Base-by-base conservation (phyloP, 129 eudicot genomes). In the Dittrichia graveolens region DNA sequence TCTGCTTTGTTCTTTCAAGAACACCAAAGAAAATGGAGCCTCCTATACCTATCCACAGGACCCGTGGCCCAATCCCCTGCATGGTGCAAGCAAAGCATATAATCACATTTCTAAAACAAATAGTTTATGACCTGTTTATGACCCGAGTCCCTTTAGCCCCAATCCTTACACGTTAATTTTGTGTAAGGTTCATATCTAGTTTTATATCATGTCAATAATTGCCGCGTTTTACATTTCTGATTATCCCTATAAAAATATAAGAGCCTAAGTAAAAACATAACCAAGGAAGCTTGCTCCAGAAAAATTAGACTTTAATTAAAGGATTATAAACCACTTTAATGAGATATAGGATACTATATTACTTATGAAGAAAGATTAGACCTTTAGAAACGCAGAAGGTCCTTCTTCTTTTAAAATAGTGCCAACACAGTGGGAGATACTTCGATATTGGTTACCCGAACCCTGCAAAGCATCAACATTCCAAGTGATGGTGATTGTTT, bases 21-120 rank as follows among this genome's bases (percentile, higher is more conserved):
- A 88, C 91, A 49, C 95, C 90, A 49, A 88, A 91, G 80, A 91
- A 91, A 46, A 88, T 91, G 43, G 91, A 85, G 61, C 97, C 97
- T n/a, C 97, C 97, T 5, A 91, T 74, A 5, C 95, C 89, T 67
- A 91, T 91, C 97, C 95, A 88, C 46, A 91, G 35, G 18, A 91
- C 89, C 78, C 95, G 70, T 34, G 95, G 92, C 48, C 95, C 97
- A 11, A 88, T 79, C 4, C 95, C 97, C 95, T 91, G 83, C 83
- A 77, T 19, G 35, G 70, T 19, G 24, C 53, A 61, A 6, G 14
- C 9, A 67, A 61, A 56, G 44, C 47, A 37, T 55, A 38, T 54
- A 15, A 44, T 44, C 16, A 45, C 59, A 43, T 3, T 35, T 7
- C 58, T 13, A 5, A 24, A n/a, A n/a, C n/a, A n/a, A n/a, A n/a